phyloP scores from a whole-genome alignment of 1,284 basidiomycete species.

The Cutaneotrichosporon arboriforme region DNA sequence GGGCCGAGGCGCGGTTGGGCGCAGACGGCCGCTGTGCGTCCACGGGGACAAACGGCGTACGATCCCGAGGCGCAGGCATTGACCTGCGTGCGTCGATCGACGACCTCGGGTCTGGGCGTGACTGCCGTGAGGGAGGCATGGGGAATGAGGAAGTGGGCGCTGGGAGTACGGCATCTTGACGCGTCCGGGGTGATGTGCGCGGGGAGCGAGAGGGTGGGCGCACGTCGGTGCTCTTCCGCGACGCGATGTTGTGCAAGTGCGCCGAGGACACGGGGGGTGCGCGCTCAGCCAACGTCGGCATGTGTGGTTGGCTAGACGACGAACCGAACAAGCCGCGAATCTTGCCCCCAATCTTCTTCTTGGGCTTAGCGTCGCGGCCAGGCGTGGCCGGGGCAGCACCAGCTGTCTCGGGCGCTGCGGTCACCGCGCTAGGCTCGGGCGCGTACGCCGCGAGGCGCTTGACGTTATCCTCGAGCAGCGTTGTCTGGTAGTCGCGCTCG shows the following conservation, averaged over 20 bases:
- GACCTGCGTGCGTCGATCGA: neutral
- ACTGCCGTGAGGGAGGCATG: neutral
- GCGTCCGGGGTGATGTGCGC: too few relatives aligned
- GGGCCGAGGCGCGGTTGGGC: neutral
- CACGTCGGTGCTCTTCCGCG: conserved; percentile 4
- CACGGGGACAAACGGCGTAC: neutral
- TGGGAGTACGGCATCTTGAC: too few relatives aligned
- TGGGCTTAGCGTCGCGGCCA: conserved; percentile 19
- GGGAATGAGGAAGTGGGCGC: neutral
- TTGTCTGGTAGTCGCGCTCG: conserved; percentile 29
- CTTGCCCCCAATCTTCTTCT: conserved; percentile 34
- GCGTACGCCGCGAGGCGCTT: conserved; percentile 11
- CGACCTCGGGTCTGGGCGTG: neutral
- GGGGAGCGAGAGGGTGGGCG: neutral
- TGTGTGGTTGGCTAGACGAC: conserved; percentile 19
- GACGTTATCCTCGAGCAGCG: conserved; percentile 28
- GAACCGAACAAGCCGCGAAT: conserved; percentile 36
- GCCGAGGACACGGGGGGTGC: conserved; percentile 19
- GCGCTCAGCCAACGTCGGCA: conserved; percentile 12
- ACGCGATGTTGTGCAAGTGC: neutral
- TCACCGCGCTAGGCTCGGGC: conserved; percentile 8
- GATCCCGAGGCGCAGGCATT: neutral
- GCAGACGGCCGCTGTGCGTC: neutral
- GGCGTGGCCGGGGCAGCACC: neutral
- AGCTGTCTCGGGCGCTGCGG: conserved; percentile 13